Base-by-base conservation (phyloP, 148 eudicot species). In the Rhododendron henanense region DNA sequence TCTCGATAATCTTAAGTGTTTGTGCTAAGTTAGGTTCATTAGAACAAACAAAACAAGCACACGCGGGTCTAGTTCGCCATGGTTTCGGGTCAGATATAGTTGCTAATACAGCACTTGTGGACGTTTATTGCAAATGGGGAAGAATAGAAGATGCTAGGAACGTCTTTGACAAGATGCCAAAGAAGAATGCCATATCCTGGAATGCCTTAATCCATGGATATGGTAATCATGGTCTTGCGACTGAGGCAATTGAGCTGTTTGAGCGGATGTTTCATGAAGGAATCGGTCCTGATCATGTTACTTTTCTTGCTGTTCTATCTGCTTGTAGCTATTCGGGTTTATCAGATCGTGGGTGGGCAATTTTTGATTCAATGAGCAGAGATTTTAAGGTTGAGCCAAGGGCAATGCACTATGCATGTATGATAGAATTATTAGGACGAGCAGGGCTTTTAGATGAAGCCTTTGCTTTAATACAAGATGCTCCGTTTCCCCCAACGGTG, bases 51-150 rank as follows among this genome's bases (percentile, higher is more conserved):
- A 96, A 94, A 87, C 96, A 94, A 90, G 98, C 96, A 76, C 99
- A 94, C 51, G 99, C 96, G 2, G 90, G 94, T 48, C 84, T 96
- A 51, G 95, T 96, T 61, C 94, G 96, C 19, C 89, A 93, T 90
- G 99, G 99, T 55, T 94, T 94, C 85, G 93, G 92, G 71, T 89
- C 90, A 23, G 99, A 96, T 83, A 87, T 91, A 45, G 96, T 96
- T 57, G 96, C 96, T 25, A 96, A 92, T 85, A 94, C 99, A 6
- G 87, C 99, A 15, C 94, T 96, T 77, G 91, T 96, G 25, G 98
- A 94, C 86, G 91, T 96, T 80, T 96, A 94, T 84, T 90, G 99
- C 92, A 96, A 94, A 91, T 96, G 98, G 99, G 98, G 99, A 76
- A 92, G 94, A 83, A 90, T 94, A 79, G 98, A 96, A 88, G 99